Conservation (phyloP, 345 rosid species). For the Dipteronia sinensis region DNA sequence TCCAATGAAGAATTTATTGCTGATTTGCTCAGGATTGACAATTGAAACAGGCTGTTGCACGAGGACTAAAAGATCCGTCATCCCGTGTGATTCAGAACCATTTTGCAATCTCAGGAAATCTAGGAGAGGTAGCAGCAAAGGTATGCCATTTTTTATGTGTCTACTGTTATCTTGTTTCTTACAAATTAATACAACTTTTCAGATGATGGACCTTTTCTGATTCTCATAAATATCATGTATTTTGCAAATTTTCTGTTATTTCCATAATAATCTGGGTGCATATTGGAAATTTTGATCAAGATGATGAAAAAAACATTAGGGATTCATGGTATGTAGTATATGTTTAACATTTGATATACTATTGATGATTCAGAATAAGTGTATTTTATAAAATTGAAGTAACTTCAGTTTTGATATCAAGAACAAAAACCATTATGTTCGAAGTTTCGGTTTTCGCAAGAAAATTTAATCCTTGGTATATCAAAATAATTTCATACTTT, state of each 20-base stretch:
- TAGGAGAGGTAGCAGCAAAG: slow-evolving; percentile 98
- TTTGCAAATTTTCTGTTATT: neutral
- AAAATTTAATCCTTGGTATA: neutral
- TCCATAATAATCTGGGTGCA: neutral
- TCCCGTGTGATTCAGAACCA: slow-evolving; percentile 92
- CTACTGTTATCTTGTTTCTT: neutral
- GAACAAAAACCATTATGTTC: neutral
- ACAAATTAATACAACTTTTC: neutral
- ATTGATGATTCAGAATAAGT: neutral
- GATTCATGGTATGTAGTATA: neutral
- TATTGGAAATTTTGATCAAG: neutral
- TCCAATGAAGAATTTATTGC: neutral
- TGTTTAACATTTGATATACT: neutral
- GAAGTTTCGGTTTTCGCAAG: neutral
- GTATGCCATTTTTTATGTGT: slow-evolving; percentile 36
- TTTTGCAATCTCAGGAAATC: slow-evolving; percentile 82
- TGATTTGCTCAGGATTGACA: slow-evolving; percentile 10
- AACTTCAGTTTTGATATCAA: neutral
- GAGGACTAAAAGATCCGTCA: slow-evolving; percentile 96
- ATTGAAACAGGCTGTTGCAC: slow-evolving; percentile 78
- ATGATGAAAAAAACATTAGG: neutral
- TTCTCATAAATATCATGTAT: neutral
- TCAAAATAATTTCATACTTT: neutral
- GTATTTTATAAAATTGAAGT: too few species aligned
- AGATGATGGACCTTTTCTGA: neutral